phyloP scores from a whole-genome alignment of 495 filamentous ascomycete species.

The Penicillium egyptiacum region DNA sequence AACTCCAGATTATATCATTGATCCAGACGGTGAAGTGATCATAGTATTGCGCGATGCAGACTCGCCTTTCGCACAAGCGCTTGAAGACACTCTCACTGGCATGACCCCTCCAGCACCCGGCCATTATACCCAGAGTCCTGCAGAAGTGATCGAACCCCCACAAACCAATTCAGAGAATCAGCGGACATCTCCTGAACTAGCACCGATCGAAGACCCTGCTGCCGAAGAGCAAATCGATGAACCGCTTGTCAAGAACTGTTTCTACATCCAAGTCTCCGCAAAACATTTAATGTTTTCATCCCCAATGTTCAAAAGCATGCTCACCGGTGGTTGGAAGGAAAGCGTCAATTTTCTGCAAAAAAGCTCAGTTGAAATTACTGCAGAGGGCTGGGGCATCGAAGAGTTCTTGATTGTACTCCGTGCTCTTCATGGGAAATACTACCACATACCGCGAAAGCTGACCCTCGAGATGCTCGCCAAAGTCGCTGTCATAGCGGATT shows the following conservation, averaged over 20 bases:
- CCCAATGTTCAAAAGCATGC: slow-evolving; percentile 41
- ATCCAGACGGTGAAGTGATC: slow-evolving; percentile 10
- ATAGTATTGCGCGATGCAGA: slow-evolving; percentile 7
- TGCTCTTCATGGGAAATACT: slow-evolving; percentile 49
- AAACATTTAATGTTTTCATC: slow-evolving; percentile 52
- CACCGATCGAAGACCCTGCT: too few relatives aligned
- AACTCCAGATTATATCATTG: slow-evolving; percentile 1
- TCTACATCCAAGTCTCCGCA: slow-evolving; percentile 47
- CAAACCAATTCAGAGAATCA: too few relatives aligned
- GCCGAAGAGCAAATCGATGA: too few relatives aligned
- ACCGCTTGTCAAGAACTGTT: too few relatives aligned
- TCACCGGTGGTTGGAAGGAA: slow-evolving; percentile 39
- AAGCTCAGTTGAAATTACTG: slow-evolving; percentile 43
- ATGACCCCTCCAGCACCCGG: too few relatives aligned
- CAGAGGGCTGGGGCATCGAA: slow-evolving; percentile 38
- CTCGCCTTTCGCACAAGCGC: slow-evolving; percentile 38
- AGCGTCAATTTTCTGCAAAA: slow-evolving; percentile 29
- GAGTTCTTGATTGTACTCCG: slow-evolving; percentile 51
- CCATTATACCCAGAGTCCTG: too few relatives aligned
- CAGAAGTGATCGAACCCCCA: too few relatives aligned
- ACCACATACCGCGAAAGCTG: slow-evolving; percentile 40
- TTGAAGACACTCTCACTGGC: too few relatives aligned
- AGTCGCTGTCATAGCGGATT: slow-evolving; percentile 42
- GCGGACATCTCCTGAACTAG: too few relatives aligned
- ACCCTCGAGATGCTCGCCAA: slow-evolving; percentile 48